Evolutionary conservation across 1,139 yeast genomes (phyloP).

Genomic region (Protomyces lactucae-debilis): DNA sequence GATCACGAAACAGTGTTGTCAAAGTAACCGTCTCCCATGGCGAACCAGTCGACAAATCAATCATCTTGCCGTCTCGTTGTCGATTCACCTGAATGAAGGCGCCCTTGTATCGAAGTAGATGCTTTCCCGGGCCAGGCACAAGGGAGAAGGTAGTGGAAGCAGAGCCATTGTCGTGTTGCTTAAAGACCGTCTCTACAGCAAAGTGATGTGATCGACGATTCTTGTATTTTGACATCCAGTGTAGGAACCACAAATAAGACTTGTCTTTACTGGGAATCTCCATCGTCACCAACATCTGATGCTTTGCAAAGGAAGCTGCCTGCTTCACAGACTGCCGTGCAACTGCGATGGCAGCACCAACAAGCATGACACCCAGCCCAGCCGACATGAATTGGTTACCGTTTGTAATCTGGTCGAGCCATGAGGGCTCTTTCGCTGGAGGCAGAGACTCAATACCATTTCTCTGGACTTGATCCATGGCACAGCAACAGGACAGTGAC

Average conservation of each 20-base stretch:
- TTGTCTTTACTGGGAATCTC: conserved; percentile 93
- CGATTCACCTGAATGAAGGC: conserved; percentile 85
- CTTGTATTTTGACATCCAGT: conserved; percentile 79
- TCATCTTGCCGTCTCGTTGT: conserved; percentile 81
- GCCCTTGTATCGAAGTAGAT: conserved; percentile 74
- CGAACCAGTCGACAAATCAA: conserved; percentile 85
- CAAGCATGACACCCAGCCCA: conserved; percentile 67
- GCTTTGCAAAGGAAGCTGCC: conserved; percentile 62
- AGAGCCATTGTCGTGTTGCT: conserved; percentile 91
- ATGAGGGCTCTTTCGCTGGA: not conserved
- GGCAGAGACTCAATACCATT: not conserved
- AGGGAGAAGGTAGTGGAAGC: conserved; percentile 79
- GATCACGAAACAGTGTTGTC: conserved; percentile 82
- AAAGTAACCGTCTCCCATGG: conserved; percentile 94
- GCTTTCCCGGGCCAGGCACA: conserved; percentile 98
- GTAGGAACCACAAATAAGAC: conserved; percentile 88
- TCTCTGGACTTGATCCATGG: no score
- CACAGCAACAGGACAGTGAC: no score
- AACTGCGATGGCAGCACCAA: conserved; percentile 81
- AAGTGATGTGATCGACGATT: conserved; percentile 53
- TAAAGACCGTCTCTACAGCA: conserved; percentile 79
- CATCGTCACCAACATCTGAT: conserved; percentile 75
- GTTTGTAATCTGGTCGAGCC: conserved; percentile 20
- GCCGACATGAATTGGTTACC: conserved; percentile 26
- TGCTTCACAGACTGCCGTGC: conserved; percentile 66